Conservation (phyloP, 768 basidiomycete species). For the Tubosaeta sp. region DNA sequence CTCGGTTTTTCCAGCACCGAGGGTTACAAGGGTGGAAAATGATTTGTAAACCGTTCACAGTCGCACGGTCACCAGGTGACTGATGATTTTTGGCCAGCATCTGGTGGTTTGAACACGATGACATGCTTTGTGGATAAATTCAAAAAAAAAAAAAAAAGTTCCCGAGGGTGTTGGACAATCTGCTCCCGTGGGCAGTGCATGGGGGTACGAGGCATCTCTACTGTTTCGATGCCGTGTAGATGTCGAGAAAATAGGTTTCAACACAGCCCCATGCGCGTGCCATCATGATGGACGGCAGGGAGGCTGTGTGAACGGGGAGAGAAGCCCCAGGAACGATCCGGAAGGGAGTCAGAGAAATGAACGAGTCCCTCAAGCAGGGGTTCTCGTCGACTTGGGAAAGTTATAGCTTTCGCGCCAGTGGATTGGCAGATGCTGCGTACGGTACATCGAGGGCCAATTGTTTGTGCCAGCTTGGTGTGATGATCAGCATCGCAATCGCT, state of each 20-base stretch:
- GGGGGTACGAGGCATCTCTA: background rate
- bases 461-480: background rate
- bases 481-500: background rate
- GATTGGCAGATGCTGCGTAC: too few species aligned
- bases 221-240: background rate
- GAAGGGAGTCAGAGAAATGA: background rate
- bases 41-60: background rate
- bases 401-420: too few species aligned
- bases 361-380: background rate
- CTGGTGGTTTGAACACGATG: background rate
- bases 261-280: slow-evolving; percentile 1
- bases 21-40: background rate
- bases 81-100: background rate
- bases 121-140: background rate
- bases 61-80: background rate
- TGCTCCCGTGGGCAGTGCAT: slow-evolving; percentile 1
- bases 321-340: background rate
- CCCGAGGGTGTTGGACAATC: too few species aligned
- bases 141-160: too few species aligned
- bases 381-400: background rate
- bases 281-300: background rate
- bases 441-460: background rate
- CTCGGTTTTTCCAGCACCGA: background rate
- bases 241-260: background rate
- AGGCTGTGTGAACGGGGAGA: background rate